These are phyloP conservation scores for Betula pendula DNA, from an alignment of 306 rosid species.

Conservation along the genomic window DNA sequence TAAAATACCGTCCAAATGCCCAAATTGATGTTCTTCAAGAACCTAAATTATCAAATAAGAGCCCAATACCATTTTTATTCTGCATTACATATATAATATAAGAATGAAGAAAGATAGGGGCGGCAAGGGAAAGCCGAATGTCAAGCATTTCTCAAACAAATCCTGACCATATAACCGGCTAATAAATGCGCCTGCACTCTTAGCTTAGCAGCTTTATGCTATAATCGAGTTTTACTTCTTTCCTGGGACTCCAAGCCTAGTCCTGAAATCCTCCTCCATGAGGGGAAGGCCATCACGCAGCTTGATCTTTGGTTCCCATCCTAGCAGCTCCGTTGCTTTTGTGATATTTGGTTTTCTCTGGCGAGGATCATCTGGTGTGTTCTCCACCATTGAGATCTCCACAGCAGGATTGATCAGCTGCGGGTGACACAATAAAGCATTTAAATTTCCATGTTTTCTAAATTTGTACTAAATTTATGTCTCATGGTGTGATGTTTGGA, in stretches of 20 bases:
- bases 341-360: conserved; percentile 86
- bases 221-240: conserved; percentile 19
- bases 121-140: background rate
- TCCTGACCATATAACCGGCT: background rate
- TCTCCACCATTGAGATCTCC: conserved; percentile 70
- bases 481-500: background rate
- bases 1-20: background rate
- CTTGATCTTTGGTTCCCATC: conserved; percentile 72
- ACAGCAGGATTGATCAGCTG: conserved; percentile 73
- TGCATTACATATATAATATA: conserved; percentile 19
- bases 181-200: background rate
- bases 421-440: conserved; percentile 18
- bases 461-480: background rate
- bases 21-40: background rate
- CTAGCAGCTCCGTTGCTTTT: conserved; percentile 64
- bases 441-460: background rate
- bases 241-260: conserved; percentile 59
- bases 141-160: background rate
- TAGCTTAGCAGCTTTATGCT: conserved; percentile 1
- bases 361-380: conserved; percentile 87
- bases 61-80: conserved; percentile 13
- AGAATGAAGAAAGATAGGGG: background rate
- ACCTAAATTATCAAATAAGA: background rate
- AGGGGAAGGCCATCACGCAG: conserved; percentile 74
- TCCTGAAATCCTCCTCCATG: conserved; percentile 84